phyloP scores from a whole-genome alignment of 2,329 filamentous ascomycete genomes.

The Penicillium sp. region DNA sequence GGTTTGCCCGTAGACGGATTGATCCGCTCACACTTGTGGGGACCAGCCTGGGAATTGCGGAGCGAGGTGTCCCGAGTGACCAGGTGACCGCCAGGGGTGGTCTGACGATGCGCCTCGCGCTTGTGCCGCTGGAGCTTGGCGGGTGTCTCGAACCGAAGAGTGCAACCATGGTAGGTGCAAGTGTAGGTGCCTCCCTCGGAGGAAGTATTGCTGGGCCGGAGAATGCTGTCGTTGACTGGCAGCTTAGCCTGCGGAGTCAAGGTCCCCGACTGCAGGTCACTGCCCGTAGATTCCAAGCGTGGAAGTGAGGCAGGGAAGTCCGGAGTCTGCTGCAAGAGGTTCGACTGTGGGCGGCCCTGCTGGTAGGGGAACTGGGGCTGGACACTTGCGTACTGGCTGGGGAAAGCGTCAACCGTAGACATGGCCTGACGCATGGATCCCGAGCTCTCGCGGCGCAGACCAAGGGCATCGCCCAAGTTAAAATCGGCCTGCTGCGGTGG shows the following conservation, averaged over 20 bases:
- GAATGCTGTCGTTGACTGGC: conserved; percentile 35
- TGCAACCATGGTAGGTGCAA: conserved; percentile 92
- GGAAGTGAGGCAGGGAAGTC: conserved; percentile 62
- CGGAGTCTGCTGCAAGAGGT: conserved; percentile 49
- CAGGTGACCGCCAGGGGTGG: conserved; percentile 54
- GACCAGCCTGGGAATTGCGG: conserved; percentile 85
- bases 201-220: conserved; percentile 63
- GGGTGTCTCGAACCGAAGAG: conserved; percentile 83
- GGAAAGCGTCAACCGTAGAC: conserved; percentile 45
- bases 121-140: conserved; percentile 91
- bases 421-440: conserved; percentile 41
- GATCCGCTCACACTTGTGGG: conserved; percentile 88
- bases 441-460: conserved; percentile 39
- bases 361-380: conserved; percentile 49
- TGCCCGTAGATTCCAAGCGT: conserved; percentile 63
- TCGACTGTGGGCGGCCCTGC: conserved; percentile 30
- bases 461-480: conserved; percentile 46
- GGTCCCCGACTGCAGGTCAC: conserved; percentile 45
- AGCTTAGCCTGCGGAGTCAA: conserved; percentile 41
- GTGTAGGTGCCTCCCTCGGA: conserved; percentile 90
- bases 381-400: conserved; percentile 45
- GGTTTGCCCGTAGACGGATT: conserved; percentile 95
- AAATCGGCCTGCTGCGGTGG: conserved; percentile 60
- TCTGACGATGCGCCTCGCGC: conserved; percentile 83
- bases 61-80: conserved; percentile 49